These are phyloP conservation scores for Suaeda aralocaspica DNA, from an alignment of 148 eudicot species.

Conservation along the genomic window DNA sequence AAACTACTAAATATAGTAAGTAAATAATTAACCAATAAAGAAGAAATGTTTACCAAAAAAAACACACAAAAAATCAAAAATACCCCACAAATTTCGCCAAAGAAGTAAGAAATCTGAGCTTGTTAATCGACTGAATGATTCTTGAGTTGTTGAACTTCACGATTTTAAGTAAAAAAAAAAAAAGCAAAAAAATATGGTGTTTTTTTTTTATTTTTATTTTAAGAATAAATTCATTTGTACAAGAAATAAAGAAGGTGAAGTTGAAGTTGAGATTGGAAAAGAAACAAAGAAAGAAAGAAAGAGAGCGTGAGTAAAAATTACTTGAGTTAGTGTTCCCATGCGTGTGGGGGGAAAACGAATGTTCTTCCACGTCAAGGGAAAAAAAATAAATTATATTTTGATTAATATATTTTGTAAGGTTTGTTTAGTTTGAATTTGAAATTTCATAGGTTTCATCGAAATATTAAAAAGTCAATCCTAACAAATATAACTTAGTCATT, in stretches of 20 bases:
- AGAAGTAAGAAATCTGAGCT: not conserved
- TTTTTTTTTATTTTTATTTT: no score
- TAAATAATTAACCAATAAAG: not conserved
- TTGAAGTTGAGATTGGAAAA: not conserved
- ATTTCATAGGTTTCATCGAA: not conserved
- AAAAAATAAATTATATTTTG: no score
- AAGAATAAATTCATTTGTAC: no score
- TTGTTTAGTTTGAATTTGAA: not conserved
- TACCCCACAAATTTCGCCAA: not conserved
- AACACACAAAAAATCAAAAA: not conserved
- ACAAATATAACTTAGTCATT: no score
- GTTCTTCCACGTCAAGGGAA: conserved; percentile 13
- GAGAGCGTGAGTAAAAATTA: not conserved
- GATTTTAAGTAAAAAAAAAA: not conserved
- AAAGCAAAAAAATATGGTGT: not conserved
- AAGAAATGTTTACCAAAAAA: conserved; percentile 5
- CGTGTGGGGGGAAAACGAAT: conserved; percentile 12
- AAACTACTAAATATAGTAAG: conserved; percentile 8
- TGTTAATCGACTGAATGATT: not conserved
- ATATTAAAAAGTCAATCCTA: no score
- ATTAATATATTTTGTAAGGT: not conserved
- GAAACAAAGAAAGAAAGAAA: not conserved
- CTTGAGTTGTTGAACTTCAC: not conserved
- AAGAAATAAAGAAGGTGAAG: not conserved
- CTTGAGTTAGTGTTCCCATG: conserved; percentile 6